Conservation (phyloP, 2,329 filamentous ascomycete genomes). For the Dryadomyces quercus-mongolicae region DNA sequence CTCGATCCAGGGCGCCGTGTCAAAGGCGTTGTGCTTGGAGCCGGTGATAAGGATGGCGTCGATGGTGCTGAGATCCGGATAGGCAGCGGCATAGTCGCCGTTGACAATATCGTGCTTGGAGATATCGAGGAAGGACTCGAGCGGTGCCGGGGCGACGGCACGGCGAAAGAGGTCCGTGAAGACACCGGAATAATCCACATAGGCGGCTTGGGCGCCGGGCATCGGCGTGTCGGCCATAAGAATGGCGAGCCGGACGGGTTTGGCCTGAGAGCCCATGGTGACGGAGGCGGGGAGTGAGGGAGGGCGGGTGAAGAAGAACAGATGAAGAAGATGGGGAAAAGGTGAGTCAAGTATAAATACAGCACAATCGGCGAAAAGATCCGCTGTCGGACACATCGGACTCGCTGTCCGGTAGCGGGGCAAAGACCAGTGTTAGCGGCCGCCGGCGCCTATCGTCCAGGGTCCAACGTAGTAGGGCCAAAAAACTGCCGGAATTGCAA, state of each 20-base stretch:
- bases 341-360: too few species aligned
- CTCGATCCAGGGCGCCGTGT: slow-evolving; percentile 63
- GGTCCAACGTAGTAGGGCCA: too few species aligned
- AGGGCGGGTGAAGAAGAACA: neutral
- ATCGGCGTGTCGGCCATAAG: slow-evolving; percentile 79
- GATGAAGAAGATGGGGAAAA: too few species aligned
- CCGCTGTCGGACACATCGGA: neutral
- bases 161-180: slow-evolving; percentile 49
- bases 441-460: too few species aligned
- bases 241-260: slow-evolving; percentile 66
- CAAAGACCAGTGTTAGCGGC: too few species aligned
- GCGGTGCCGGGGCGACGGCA: slow-evolving; percentile 31
- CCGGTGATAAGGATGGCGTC: slow-evolving; percentile 80
- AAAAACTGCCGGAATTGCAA: too few species aligned
- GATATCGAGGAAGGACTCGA: slow-evolving; percentile 41
- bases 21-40: slow-evolving; percentile 61
- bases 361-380: too few species aligned
- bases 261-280: slow-evolving; percentile 16
- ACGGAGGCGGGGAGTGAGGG: neutral
- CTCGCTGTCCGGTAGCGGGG: neutral
- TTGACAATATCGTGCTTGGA: slow-evolving; percentile 60
- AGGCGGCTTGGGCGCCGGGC: slow-evolving; percentile 48
- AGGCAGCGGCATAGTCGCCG: slow-evolving; percentile 37
- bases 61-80: slow-evolving; percentile 60
- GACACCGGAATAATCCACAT: slow-evolving; percentile 60